A percentile compares a stretch with the other conserved stretches of the same genome.
phyloP scores from a whole-genome alignment of 176 grass and related monocot species.

The Ensete ventricosum region DNA sequence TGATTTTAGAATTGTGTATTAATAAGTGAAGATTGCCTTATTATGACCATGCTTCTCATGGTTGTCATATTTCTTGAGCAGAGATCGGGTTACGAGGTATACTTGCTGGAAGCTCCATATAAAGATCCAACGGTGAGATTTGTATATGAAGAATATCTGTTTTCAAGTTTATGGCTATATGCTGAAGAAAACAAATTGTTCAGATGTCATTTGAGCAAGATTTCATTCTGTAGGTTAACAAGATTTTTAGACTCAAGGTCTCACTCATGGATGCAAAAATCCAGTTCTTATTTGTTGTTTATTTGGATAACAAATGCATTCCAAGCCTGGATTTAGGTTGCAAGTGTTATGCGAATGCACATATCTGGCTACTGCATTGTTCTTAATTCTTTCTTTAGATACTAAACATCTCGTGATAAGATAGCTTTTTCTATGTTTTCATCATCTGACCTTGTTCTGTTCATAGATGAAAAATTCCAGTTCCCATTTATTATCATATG shows the following conservation, averaged over 20 bases:
- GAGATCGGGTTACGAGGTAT: slow-evolving; percentile 90
- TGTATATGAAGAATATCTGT: not conserved
- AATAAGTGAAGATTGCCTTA: not conserved
- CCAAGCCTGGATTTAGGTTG: not conserved
- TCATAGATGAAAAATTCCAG: too few species aligned
- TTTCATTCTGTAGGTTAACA: not conserved
- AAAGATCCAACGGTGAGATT: slow-evolving; percentile 86
- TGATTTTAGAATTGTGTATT: not conserved
- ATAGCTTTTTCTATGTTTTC: too few species aligned
- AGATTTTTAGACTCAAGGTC: not conserved
- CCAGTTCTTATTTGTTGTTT: not conserved
- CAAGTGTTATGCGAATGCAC: not conserved
- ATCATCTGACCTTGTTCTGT: too few species aligned
- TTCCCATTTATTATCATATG: too few species aligned
- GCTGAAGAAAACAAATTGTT: not conserved
- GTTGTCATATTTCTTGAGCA: slow-evolving; percentile 33
- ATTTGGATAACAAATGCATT: not conserved
- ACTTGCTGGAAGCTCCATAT: slow-evolving; percentile 92
- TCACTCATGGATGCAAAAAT: not conserved
- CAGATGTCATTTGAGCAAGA: not conserved
- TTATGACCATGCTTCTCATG: slow-evolving; percentile 13
- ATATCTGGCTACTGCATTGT: not conserved
- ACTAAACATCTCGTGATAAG: not conserved
- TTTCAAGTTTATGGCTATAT: not conserved
- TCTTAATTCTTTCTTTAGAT: not conserved